Percentiles rank a stretch among this genome's conserved stretches.
Conservation (phyloP, 1,139 yeast species). For the Hyphopichia burtonii region DNA sequence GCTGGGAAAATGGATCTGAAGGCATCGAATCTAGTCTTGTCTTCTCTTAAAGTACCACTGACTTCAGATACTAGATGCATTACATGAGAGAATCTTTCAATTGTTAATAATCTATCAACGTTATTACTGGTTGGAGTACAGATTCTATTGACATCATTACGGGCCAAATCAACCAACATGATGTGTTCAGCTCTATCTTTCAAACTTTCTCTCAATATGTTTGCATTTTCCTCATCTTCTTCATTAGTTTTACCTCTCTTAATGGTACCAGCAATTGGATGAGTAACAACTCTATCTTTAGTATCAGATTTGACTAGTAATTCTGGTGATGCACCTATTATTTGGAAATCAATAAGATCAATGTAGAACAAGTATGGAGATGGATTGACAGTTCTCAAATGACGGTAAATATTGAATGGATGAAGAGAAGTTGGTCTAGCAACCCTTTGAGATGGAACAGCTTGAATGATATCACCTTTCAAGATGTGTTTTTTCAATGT, state of each 20-base stretch:
- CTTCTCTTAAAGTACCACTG: conserved; percentile 82
- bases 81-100: conserved; percentile 95
- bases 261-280: conserved; percentile 97
- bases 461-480: conserved; percentile 93
- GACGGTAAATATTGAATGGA: conserved; percentile 94
- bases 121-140: conserved; percentile 81
- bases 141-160: conserved; percentile 93
- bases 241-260: conserved; percentile 85
- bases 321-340: conserved; percentile 97
- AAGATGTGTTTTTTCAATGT: conserved; percentile 76
- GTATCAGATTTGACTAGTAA: conserved; percentile 77
- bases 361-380: conserved; percentile 94
- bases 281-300: conserved; percentile 77
- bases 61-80: conserved; percentile 96
- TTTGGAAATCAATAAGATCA: conserved; percentile 87
- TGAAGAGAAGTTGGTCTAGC: conserved; percentile 93
- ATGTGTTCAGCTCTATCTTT: conserved; percentile 98
- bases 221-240: conserved; percentile 85
- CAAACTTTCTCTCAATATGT: conserved; percentile 67
- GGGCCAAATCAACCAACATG: conserved; percentile 95
- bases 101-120: conserved; percentile 84
- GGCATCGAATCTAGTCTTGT: conserved; percentile 90
- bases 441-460: conserved; percentile 95
- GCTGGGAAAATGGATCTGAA: conserved; percentile 98
- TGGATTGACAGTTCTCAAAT: conserved; percentile 92